Evolutionary conservation across 768 basidiomycete genomes (phyloP).

Genomic region (Arthromyces matolae): DNA sequence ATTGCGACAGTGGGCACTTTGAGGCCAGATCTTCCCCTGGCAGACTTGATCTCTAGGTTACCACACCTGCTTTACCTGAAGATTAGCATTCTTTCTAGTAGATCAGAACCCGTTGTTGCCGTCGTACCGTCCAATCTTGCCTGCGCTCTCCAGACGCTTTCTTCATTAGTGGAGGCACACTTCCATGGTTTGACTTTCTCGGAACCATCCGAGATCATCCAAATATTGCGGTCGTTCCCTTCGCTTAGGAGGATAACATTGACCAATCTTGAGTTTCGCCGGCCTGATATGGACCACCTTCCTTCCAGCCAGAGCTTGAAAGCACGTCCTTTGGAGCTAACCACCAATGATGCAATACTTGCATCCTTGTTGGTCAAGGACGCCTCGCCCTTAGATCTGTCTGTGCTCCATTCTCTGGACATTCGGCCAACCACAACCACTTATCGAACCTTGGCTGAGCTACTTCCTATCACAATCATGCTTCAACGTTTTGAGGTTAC

Average conservation of each 20-base stretch:
- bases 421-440: not conserved
- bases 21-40: not conserved
- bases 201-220: not conserved
- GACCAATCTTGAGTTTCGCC: not conserved
- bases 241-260: not conserved
- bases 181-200: not conserved
- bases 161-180: not conserved
- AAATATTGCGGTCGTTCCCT: not conserved
- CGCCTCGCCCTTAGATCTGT: slow-evolving; percentile 4
- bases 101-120: not conserved
- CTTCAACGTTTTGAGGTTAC: slow-evolving; percentile 8
- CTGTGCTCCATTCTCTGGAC: not conserved
- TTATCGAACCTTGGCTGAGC: not conserved
- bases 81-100: not conserved
- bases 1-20: not conserved
- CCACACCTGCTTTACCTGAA: not conserved
- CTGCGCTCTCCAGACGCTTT: not conserved
- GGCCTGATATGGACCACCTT: not conserved
- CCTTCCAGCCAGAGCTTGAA: not conserved
- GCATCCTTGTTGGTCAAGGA: not conserved
- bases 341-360: not conserved
- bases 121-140: not conserved
- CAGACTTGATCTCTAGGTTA: not conserved
- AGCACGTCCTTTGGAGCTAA: not conserved
- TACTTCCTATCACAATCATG: not conserved